Conservation (phyloP, 768 basidiomycete genomes). For the Gelatoporia subvermispora region DNA sequence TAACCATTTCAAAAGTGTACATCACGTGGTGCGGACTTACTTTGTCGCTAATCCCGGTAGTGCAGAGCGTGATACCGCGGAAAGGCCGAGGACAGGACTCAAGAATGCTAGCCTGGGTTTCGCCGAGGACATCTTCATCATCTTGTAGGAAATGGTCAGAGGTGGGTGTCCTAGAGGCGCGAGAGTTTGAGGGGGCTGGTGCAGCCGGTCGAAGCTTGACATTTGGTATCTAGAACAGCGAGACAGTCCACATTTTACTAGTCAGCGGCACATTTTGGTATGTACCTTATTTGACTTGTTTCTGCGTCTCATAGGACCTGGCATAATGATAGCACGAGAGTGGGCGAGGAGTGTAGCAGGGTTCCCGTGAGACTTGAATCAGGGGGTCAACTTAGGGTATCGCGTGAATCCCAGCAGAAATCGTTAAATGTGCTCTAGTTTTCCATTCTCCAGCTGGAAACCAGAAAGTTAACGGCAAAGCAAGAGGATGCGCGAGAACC, state of each 20-base stretch:
- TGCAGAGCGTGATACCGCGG: constrained; percentile 59
- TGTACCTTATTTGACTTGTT: constrained; percentile 64
- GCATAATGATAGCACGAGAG: too few species aligned
- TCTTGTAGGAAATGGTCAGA: not conserved
- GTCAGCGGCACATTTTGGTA: too few species aligned
- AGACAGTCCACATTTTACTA: not conserved
- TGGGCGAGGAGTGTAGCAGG: too few species aligned
- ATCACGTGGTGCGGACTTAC: constrained; percentile 38
- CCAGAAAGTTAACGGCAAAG: too few species aligned
- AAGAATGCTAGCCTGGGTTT: constrained; percentile 10
- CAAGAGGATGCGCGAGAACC: too few species aligned
- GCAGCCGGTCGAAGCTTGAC: constrained; percentile 69
- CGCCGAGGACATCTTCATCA: too few species aligned
- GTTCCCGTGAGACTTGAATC: too few species aligned
- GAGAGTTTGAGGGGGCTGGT: constrained; percentile 6
- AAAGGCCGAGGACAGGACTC: constrained; percentile 59
- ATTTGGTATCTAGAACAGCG: constrained; percentile 61
- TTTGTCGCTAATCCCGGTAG: constrained; percentile 78
- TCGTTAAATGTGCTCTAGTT: too few species aligned
- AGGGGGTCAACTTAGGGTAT: too few species aligned
- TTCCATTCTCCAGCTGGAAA: too few species aligned
- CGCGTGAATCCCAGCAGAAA: too few species aligned
- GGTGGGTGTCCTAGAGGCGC: constrained; percentile 1
- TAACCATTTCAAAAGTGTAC: not conserved
- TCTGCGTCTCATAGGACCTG: constrained; percentile 21